Conservation (phyloP, 2,329 filamentous ascomycete species). For the Arthroderma sp. region DNA sequence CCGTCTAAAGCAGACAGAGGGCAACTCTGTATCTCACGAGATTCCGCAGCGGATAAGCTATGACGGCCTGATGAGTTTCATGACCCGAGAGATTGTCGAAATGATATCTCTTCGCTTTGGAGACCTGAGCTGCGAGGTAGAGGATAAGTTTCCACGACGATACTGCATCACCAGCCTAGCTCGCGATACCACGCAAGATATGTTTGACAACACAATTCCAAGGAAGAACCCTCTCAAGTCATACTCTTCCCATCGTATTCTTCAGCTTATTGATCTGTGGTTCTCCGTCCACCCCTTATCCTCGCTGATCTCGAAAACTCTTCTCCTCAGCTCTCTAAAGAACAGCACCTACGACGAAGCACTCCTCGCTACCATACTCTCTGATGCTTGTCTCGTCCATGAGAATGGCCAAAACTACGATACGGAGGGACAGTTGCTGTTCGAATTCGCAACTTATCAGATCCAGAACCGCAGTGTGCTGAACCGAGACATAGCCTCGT, state of each 20-base stretch:
- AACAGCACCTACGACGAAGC: slow-evolving; percentile 10
- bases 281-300: slow-evolving; percentile 10
- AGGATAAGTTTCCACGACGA: slow-evolving; percentile 8
- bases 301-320: slow-evolving; percentile 8
- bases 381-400: slow-evolving; percentile 10
- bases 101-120: slow-evolving; percentile 11
- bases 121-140: slow-evolving; percentile 7
- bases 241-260: slow-evolving; percentile 10
- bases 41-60: slow-evolving; percentile 8
- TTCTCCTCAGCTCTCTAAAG: slow-evolving; percentile 9
- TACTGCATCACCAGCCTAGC: slow-evolving; percentile 10
- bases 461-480: slow-evolving; percentile 6
- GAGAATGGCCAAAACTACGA: slow-evolving; percentile 9
- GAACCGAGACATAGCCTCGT: slow-evolving; percentile 7
- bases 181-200: slow-evolving; percentile 6
- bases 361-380: slow-evolving; percentile 8
- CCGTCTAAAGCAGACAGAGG: slow-evolving; percentile 3
- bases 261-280: slow-evolving; percentile 10
- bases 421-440: slow-evolving; percentile 6
- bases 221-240: slow-evolving; percentile 10
- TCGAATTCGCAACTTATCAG: slow-evolving; percentile 6
- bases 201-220: slow-evolving; percentile 7
- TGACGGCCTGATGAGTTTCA: slow-evolving; percentile 9
- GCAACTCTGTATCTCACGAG: not conserved
- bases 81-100: slow-evolving; percentile 10